Base-by-base conservation (phyloP, 768 basidiomycete species). In the Leccinum obscurum region DNA sequence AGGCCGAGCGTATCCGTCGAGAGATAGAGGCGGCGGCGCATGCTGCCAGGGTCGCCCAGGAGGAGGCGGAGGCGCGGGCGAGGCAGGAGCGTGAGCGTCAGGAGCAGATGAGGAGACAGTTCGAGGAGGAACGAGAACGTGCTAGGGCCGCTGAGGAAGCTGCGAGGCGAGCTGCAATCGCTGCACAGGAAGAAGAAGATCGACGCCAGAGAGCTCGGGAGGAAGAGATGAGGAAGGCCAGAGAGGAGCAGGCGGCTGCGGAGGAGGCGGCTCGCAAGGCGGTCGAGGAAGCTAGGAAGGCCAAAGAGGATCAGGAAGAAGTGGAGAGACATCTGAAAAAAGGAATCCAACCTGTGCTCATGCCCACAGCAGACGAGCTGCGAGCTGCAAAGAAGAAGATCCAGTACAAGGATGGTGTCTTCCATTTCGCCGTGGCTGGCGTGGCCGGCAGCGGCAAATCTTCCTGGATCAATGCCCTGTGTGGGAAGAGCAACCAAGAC, bases 381-480 rank as follows among this genome's bases (percentile, higher is more conserved):
- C 60, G 46, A 20, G 70, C 58, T 7, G 64, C 68, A 15, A 74
- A 72, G 53, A 41, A 56, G 17, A 70, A 63, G 41, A 44, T 72
- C 14, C 66, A 62, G 44, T 74, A 74, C 60, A 63, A 61, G 53
- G 70, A 77, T 17, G 68, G 70, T 0, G 15, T 66, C 20, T 71
- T 74, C 59, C 73, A 74, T 46, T 66, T 70, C 24, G 72, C 72
- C 8, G 53, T 75, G 2, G 70, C 70, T n/a, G 73, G 74, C 0
- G 55, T 68, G 22, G 68, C 70, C 5, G 73, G 74, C 28, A 69
- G 68, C 7, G 74, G 73, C 3, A 74, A 74, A 56, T 74, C 73
- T 1, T 68, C 73, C 26, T 56, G 73, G 49, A 64, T 74, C 61
- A 75, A 74, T 26, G 70, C 74, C 8, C 64, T 78, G 52, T 74